These are phyloP conservation scores for Penicillium pulvis DNA, from an alignment of 495 filamentous ascomycete species.

Conservation along the genomic window DNA sequence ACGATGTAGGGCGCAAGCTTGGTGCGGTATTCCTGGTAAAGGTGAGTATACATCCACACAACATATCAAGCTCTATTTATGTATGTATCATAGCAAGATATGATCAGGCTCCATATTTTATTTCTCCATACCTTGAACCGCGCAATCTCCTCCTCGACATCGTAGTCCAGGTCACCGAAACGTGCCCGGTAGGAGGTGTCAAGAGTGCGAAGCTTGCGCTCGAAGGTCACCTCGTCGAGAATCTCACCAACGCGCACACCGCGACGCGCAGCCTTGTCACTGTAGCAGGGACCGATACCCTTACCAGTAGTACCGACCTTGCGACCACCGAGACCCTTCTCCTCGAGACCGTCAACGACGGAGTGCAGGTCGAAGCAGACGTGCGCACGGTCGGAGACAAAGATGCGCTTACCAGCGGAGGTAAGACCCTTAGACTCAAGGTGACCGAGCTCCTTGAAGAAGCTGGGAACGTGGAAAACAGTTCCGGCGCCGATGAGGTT, in stretches of 20 bases:
- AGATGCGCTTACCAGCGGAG: constrained; percentile 65
- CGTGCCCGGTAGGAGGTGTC: constrained; percentile 67
- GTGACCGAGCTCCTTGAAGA: constrained; percentile 82
- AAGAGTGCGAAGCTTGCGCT: constrained; percentile 68
- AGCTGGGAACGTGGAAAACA: constrained; percentile 80
- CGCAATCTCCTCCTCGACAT: constrained; percentile 77
- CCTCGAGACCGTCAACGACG: constrained; percentile 79
- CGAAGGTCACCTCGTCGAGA: constrained; percentile 71
- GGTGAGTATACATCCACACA: background rate
- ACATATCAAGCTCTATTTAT: background rate
- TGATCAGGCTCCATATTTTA: background rate
- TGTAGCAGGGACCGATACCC: constrained; percentile 80
- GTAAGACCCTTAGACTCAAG: constrained; percentile 72
- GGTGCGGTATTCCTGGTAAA: constrained; percentile 60
- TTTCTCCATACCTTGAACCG: constrained; percentile 54
- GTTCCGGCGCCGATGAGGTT: constrained; percentile 87
- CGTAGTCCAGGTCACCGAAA: constrained; percentile 76
- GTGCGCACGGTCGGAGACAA: constrained; percentile 80
- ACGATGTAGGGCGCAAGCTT: constrained; percentile 68
- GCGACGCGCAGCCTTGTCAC: constrained; percentile 74
- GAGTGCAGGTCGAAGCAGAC: constrained; percentile 84
- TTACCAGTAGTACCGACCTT: constrained; percentile 61
- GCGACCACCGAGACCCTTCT: constrained; percentile 69
- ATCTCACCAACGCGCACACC: constrained; percentile 78
- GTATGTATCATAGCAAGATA: background rate